These are phyloP conservation scores for Esteya vermicola DNA, from an alignment of 2,329 filamentous ascomycete genomes.

Conservation along the genomic window DNA sequence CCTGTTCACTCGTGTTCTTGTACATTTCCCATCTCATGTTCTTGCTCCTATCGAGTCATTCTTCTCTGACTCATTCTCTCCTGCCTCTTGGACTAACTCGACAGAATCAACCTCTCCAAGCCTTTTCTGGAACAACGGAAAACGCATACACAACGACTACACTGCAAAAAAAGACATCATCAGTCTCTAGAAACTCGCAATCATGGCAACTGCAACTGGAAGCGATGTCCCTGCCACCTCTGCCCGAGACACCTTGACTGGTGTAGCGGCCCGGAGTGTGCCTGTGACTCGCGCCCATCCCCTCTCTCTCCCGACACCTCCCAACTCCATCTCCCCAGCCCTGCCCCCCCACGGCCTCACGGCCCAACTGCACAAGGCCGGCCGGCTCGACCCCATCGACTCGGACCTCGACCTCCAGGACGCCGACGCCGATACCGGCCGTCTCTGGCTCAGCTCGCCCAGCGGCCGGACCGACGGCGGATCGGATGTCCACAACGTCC, in stretches of 20 bases:
- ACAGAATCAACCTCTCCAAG: no score
- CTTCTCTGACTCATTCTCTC: no score
- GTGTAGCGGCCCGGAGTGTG: slow-evolving; percentile 53
- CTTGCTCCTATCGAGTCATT: no score
- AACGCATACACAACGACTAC: background rate
- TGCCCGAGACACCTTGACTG: slow-evolving; percentile 58
- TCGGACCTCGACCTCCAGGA: slow-evolving; percentile 82
- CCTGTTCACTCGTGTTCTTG: no score
- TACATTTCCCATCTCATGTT: no score
- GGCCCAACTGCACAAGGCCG: slow-evolving; percentile 45
- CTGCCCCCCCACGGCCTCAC: slow-evolving; percentile 71
- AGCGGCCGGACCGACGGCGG: background rate
- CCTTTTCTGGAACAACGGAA: background rate
- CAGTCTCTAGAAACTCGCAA: slow-evolving; percentile 41
- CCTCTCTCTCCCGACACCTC: slow-evolving; percentile 78
- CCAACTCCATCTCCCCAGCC: slow-evolving; percentile 85
- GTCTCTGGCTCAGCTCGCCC: slow-evolving; percentile 14
- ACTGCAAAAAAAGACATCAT: background rate
- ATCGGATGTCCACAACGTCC: background rate
- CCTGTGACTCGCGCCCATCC: slow-evolving; percentile 47
- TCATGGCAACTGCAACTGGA: slow-evolving; percentile 47
- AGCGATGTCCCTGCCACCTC: slow-evolving; percentile 52
- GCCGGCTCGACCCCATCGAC: slow-evolving; percentile 51
- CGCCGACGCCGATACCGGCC: slow-evolving; percentile 29
- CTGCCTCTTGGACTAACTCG: no score